Conservation (phyloP, 305 asterid species). For the Fraxinus nigra region DNA sequence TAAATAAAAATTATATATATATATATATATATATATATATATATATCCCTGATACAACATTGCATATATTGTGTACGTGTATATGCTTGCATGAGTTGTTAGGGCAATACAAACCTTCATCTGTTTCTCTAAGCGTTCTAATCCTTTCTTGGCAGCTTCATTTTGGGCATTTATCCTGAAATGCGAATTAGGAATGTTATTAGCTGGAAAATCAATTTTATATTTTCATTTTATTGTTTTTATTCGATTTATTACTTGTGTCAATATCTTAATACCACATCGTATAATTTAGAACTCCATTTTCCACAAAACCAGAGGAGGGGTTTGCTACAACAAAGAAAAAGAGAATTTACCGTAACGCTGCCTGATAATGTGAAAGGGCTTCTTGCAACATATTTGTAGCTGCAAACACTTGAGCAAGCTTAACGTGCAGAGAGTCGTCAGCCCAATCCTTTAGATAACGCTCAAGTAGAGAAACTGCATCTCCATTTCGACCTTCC, state of each 20-base stretch:
- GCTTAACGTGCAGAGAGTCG: constrained; percentile 90
- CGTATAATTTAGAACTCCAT: background rate
- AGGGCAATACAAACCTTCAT: constrained; percentile 67
- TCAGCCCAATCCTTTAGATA: constrained; percentile 95
- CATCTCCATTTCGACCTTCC: constrained; percentile 95
- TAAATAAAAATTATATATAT: too few relatives aligned
- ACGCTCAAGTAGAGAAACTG: constrained; percentile 79
- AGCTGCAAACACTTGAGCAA: constrained; percentile 92
- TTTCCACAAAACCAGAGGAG: background rate
- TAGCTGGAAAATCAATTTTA: constrained; percentile 2
- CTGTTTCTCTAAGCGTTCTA: constrained; percentile 93
- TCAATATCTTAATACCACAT: background rate
- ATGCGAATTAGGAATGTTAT: constrained; percentile 13
- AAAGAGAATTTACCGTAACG: constrained; percentile 53
- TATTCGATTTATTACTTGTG: background rate
- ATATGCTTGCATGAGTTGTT: background rate
- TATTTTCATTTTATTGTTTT: background rate
- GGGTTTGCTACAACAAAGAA: background rate
- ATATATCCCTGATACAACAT: background rate
- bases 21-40: too few relatives aligned
- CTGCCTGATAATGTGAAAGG: constrained; percentile 90
- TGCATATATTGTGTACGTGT: background rate
- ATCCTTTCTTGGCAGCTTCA: constrained; percentile 88
- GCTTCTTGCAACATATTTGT: constrained; percentile 93
- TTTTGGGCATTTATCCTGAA: constrained; percentile 83